Evolutionary conservation across 768 basidiomycete species (phyloP).

Genomic region (Termitomyces bulborhizus): DNA sequence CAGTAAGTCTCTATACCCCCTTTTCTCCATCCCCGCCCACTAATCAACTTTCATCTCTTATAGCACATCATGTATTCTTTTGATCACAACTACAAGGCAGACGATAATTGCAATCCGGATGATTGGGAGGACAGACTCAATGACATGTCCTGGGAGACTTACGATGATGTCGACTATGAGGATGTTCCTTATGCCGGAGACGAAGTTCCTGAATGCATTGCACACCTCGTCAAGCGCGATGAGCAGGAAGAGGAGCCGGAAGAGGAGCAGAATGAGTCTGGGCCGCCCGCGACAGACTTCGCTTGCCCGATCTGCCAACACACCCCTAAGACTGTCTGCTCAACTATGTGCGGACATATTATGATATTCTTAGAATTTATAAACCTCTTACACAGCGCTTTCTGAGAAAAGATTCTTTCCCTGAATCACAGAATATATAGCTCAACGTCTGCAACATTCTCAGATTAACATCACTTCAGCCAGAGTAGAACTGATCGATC

Average conservation of each 20-base stretch:
- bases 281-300: neutral
- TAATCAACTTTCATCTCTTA: neutral
- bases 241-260: neutral
- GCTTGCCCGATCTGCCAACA: conserved; percentile 7
- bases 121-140: neutral
- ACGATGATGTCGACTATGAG: conserved; percentile 1
- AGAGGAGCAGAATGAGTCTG: conserved; percentile 6
- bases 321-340: neutral
- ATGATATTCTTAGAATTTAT: too few species aligned
- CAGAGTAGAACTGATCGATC: too few species aligned
- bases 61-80: neutral
- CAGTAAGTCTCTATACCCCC: neutral
- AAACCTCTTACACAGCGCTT: too few species aligned
- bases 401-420: too few species aligned
- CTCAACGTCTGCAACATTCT: too few species aligned
- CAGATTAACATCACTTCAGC: too few species aligned
- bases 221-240: neutral
- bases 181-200: neutral
- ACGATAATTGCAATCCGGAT: neutral
- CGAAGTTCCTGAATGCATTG: conserved; percentile 1
- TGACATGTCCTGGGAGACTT: neutral
- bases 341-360: conserved; percentile 9
- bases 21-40: neutral
- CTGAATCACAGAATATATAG: too few species aligned
- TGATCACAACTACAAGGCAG: neutral